These are phyloP conservation scores for Aspergillus wentii DNA, from an alignment of 495 filamentous ascomycete species.

Conservation along the genomic window DNA sequence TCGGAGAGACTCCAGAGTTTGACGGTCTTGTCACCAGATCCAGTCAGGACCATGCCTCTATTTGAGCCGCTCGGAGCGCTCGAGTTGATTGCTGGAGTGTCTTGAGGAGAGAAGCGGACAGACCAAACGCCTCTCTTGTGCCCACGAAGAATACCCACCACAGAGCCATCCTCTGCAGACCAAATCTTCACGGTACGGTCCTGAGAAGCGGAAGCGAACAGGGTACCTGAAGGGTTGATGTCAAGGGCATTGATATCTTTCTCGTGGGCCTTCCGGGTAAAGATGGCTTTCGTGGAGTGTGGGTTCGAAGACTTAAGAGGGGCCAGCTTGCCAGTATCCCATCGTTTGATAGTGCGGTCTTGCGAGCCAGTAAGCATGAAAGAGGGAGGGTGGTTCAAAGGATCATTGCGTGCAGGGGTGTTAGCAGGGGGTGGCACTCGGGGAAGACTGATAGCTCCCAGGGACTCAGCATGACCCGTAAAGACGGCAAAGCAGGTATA, in stretches of 20 bases:
- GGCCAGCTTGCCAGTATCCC: constrained; percentile 59
- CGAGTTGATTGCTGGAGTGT: constrained; percentile 67
- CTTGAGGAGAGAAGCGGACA: constrained; percentile 76
- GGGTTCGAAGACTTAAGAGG: constrained; percentile 32
- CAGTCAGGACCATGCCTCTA: constrained; percentile 78
- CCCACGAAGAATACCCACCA: constrained; percentile 81
- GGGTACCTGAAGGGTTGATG: constrained; percentile 57
- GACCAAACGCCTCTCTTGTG: constrained; percentile 95
- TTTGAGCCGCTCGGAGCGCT: constrained; percentile 54
- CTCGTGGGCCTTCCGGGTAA: constrained; percentile 91
- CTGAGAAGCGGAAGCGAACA: constrained; percentile 94
- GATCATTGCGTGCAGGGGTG: constrained; percentile 59
- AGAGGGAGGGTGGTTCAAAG: constrained; percentile 71
- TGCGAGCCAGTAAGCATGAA: constrained; percentile 90
- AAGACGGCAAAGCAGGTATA: constrained; percentile 77
- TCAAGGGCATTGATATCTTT: constrained; percentile 98
- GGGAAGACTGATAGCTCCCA: constrained; percentile 88
- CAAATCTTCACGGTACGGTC: constrained; percentile 97
- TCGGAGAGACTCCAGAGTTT: constrained; percentile 93
- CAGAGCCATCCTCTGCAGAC: constrained; percentile 82
- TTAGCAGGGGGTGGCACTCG: constrained; percentile 55
- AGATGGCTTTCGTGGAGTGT: constrained; percentile 52
- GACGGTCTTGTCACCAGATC: constrained; percentile 90
- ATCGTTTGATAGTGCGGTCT: constrained; percentile 89
- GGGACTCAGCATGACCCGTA: constrained; percentile 87